Evolutionary conservation across 345 rosid genomes (phyloP), one percentile per base, ranked within the genome.

Genomic region (Mercurialis annua): DNA sequence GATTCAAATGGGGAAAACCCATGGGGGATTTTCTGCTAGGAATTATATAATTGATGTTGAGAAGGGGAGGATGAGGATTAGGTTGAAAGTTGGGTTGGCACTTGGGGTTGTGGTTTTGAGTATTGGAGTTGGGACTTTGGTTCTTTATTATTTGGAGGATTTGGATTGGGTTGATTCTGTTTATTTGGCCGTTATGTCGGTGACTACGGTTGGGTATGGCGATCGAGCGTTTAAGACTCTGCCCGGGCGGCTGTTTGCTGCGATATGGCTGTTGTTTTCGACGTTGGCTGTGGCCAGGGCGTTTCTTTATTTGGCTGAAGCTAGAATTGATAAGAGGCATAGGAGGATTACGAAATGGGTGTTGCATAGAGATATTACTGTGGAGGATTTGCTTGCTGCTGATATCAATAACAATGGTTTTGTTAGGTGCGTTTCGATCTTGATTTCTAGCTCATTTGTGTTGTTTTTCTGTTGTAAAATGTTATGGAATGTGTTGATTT

Each of bases 121-220:
- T 29, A 64, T 80, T 27, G 81, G 69, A 16, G 47, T 77, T 21
- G 88, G 90, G 7, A 31, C 65, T 21, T 63, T 38, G 70, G 78
- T 81, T 31, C 65, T 86, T 26, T 64, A 62, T 48, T 63, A 71
- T 38, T 16, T 78, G 24, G 86, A 86, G 77, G 7, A 59, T 42
- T 58, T 84, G 10, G 81, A 66, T 43, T 75, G 80, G 76, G 49
- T 75, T 64, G 88, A 86, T 70, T 80, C 90, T 1, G 70, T 84
- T 50, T 84, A 86, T 68, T 69, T 80, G 62, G 81, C 88, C 9
- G 86, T 84, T 27, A 83, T 82, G 77, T 83, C 90, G 6, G 88
- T 86, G 26, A 77, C 86, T 0, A 86, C 90, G 2, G 88, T 86
- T 24, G 88, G 88, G 46, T 86, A 84, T 15, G 90, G 88, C 0